A percentile compares a stretch with the other conserved stretches of the same genome.
Conservation (phyloP, 306 rosid genomes). For the Gleditsia sinensis region DNA sequence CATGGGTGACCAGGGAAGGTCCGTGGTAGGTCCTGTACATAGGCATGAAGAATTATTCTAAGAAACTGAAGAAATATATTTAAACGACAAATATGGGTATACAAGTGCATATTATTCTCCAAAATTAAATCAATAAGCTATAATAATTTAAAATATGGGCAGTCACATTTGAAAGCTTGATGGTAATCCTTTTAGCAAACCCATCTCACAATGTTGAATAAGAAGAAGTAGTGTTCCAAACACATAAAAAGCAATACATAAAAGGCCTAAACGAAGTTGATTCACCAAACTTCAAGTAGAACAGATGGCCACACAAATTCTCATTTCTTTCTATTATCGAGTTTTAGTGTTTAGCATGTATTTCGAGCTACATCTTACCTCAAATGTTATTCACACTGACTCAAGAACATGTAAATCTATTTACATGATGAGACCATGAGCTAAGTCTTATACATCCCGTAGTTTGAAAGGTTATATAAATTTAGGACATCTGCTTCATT, state of each 20-base stretch:
- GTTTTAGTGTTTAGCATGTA: background rate
- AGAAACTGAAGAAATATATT: constrained; percentile 1
- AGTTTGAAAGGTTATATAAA: background rate
- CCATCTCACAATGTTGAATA: constrained; percentile 12
- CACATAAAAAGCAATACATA: background rate
- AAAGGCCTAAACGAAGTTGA: background rate
- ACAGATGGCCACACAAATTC: constrained; percentile 10
- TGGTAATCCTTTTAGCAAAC: constrained; percentile 16
- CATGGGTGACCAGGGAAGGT: constrained; percentile 98
- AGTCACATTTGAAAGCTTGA: constrained; percentile 1
- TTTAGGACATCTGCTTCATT: constrained; percentile 12
- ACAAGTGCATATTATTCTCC: constrained; percentile 6
- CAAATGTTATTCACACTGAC: background rate
- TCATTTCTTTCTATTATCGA: constrained; percentile 12
- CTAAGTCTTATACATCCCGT: constrained; percentile 16
- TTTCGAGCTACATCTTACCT: constrained; percentile 5
- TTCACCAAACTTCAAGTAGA: constrained; percentile 10
- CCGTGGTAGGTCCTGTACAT: constrained; percentile 83
- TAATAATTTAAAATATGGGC: background rate
- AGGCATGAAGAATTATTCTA: background rate
- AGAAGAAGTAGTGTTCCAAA: constrained; percentile 10
- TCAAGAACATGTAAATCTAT: constrained; percentile 14
- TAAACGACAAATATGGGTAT: background rate
- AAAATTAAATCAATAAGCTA: constrained; percentile 16
- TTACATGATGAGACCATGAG: too few relatives aligned